Evolutionary conservation across 2,329 filamentous ascomycete genomes (phyloP).

Genomic region (Pseudocercospora cruenta): DNA sequence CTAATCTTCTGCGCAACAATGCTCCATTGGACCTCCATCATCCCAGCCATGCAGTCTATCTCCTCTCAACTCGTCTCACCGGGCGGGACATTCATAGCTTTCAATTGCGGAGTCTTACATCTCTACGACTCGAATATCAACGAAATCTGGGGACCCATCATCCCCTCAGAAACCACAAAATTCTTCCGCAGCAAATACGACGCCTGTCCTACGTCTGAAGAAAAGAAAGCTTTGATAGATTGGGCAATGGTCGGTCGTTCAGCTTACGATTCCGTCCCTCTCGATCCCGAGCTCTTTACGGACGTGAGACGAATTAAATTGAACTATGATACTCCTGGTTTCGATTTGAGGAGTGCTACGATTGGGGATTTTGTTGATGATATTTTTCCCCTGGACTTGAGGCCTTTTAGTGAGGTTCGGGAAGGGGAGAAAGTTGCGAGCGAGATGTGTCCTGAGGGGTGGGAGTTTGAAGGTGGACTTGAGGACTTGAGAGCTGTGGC

Average conservation of each 20-base stretch:
- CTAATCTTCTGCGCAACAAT: constrained; percentile 9
- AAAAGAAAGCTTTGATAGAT: background rate
- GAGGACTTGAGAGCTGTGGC: background rate
- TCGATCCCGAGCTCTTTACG: background rate
- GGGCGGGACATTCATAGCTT: constrained; percentile 26
- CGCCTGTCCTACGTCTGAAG: background rate
- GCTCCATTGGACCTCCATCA: constrained; percentile 20
- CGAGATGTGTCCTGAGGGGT: background rate
- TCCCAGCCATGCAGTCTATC: constrained; percentile 24
- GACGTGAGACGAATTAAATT: background rate
- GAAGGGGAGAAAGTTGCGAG: background rate
- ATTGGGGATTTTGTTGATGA: background rate
- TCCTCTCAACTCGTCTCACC: constrained; percentile 24
- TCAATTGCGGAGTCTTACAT: background rate
- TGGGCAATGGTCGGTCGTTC: background rate
- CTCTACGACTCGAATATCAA: background rate
- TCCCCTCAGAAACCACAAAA: background rate
- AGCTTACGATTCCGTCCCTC: background rate
- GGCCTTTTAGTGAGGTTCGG: background rate
- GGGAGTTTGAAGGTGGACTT: background rate
- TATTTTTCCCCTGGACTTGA: background rate
- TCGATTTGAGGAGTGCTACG: background rate
- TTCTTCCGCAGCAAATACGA: background rate
- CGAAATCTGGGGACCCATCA: background rate
- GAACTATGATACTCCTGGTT: background rate